phyloP scores from a whole-genome alignment of 225 moss, liverwort and hornwort genomes.

The Bryoerythrophyllum caledonicum region DNA sequence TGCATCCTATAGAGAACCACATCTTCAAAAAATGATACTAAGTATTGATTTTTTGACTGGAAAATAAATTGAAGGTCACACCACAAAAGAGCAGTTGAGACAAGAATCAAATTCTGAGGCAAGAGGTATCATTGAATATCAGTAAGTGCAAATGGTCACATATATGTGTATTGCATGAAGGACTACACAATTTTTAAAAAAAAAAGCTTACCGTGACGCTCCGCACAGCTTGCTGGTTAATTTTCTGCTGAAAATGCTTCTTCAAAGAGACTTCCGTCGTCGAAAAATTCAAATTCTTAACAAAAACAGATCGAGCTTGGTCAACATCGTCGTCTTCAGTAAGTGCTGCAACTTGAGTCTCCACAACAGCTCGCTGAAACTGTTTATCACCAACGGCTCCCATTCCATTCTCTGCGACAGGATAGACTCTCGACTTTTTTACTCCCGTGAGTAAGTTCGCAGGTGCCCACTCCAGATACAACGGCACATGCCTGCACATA shows the following conservation, averaged over 20 bases:
- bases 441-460: conserved; percentile 63
- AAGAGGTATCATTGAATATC: background rate
- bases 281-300: conserved; percentile 89
- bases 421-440: conserved; percentile 32
- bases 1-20: conserved; percentile 1
- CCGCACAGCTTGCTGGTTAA: conserved; percentile 57
- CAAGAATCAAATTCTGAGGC: background rate
- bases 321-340: conserved; percentile 67
- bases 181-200: background rate
- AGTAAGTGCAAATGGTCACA: background rate
- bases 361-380: conserved; percentile 71
- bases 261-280: conserved; percentile 72
- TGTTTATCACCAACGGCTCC: conserved; percentile 48
- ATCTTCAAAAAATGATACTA: conserved; percentile 18
- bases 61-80: background rate
- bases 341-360: conserved; percentile 62
- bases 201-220: conserved; percentile 65
- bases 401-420: conserved; percentile 26
- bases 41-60: background rate
- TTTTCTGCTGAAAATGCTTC: conserved; percentile 77
- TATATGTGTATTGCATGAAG: background rate
- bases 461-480: conserved; percentile 96
- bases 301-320: conserved; percentile 83
- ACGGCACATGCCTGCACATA: conserved; percentile 81
- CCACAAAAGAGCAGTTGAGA: background rate